Evolutionary conservation across 495 filamentous ascomycete species (phyloP).

Genomic region (Daldinia grandis): DNA sequence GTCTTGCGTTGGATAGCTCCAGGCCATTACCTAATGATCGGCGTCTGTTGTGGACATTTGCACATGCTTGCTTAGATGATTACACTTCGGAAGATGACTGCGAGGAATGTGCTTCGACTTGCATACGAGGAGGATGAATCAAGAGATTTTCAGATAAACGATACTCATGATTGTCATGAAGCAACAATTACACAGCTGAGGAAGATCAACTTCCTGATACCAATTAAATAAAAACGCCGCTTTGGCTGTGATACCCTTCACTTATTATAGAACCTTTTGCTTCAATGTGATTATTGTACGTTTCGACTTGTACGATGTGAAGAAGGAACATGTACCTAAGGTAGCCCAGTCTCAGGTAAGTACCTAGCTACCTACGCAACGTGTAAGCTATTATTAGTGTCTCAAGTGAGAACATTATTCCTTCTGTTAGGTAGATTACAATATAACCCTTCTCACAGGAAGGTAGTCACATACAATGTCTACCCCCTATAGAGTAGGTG

Average conservation of each 20-base stretch:
- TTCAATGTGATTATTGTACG: slow-evolving; percentile 1
- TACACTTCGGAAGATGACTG: slow-evolving; percentile 21
- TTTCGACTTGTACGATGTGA: not conserved
- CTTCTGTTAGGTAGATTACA: slow-evolving; percentile 6
- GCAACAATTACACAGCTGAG: slow-evolving; percentile 36
- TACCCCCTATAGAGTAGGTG: too few species aligned
- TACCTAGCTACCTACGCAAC: not conserved
- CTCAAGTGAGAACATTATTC: not conserved
- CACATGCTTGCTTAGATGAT: slow-evolving; percentile 29
- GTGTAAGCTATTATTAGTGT: not conserved
- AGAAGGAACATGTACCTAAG: not conserved
- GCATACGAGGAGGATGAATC: slow-evolving; percentile 25
- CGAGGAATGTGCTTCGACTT: slow-evolving; percentile 17
- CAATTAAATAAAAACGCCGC: slow-evolving; percentile 23
- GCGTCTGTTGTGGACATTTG: slow-evolving; percentile 17
- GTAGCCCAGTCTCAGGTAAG: not conserved
- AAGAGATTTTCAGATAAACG: slow-evolving; percentile 17
- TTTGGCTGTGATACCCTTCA: slow-evolving; percentile 34
- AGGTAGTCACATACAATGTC: not conserved
- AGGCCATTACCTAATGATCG: slow-evolving; percentile 19
- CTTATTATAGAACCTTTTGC: not conserved
- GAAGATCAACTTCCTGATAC: not conserved
- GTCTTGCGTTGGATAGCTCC: slow-evolving; percentile 28
- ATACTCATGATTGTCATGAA: slow-evolving; percentile 36
- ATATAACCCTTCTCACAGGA: not conserved